Evolutionary conservation across 495 filamentous ascomycete genomes (phyloP).

Genomic region (Aspergillus bertholletiae): DNA sequence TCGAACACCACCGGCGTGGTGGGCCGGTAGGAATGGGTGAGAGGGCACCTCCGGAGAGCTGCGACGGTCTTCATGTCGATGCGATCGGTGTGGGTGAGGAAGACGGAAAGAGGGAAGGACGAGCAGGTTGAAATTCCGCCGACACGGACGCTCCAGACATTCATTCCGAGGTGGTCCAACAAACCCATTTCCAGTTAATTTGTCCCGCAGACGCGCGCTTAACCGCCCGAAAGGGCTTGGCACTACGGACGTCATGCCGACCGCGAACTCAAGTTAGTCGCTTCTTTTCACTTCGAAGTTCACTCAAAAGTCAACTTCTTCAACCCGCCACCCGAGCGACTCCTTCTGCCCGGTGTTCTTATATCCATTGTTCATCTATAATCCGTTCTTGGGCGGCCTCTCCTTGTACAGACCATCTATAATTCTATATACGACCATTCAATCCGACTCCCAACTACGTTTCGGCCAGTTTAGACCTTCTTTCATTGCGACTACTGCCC

Average conservation of each 20-base stretch:
- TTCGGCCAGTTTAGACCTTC: conserved; percentile 11
- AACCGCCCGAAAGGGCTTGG: conserved; percentile 10
- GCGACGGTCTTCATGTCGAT: conserved; percentile 3
- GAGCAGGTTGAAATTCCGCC: too few species aligned
- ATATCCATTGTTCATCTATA: background rate
- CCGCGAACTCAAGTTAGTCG: conserved; percentile 7
- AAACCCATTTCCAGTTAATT: background rate
- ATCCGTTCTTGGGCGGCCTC: background rate
- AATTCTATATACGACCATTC: conserved; percentile 6
- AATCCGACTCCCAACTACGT: background rate
- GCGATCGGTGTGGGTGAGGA: background rate
- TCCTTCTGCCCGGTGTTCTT: too few species aligned
- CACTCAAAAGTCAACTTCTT: conserved; percentile 1
- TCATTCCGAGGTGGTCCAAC: conserved; percentile 16
- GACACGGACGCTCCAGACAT: too few species aligned
- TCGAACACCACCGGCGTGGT: conserved; percentile 32
- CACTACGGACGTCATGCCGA: conserved; percentile 22
- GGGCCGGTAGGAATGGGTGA: conserved; percentile 16
- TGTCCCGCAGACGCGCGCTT: conserved; percentile 19
- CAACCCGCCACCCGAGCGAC: conserved; percentile 9
- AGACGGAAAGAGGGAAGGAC: background rate
- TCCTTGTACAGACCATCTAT: conserved; percentile 1
- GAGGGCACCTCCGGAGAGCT: conserved; percentile 18
- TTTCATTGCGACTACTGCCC: conserved; percentile 8
- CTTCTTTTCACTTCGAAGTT: conserved; percentile 15